These are phyloP conservation scores for Phytopythium kandeliae DNA, from an alignment of 352 stramenopile genomes.

Conservation along the genomic window DNA sequence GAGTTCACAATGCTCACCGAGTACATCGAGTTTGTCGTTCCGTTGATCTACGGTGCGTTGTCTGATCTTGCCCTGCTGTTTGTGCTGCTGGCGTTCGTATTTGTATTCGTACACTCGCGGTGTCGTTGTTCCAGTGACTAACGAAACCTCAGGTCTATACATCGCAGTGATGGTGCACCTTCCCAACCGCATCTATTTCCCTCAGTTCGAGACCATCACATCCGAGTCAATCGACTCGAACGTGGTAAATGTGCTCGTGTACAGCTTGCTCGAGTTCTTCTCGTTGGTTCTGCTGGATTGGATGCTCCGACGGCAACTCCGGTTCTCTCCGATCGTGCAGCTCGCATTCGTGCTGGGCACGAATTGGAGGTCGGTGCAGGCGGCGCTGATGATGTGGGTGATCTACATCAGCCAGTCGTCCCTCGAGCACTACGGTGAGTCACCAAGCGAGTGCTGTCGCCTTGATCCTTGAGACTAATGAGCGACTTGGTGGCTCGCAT, in stretches of 20 bases:
- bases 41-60: slow-evolving; percentile 28
- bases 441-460: too few relatives aligned
- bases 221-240: slow-evolving; percentile 4
- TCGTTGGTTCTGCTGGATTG: slow-evolving; percentile 16
- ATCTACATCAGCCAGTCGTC: slow-evolving; percentile 17
- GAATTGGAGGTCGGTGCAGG: slow-evolving; percentile 11
- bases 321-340: slow-evolving; percentile 13
- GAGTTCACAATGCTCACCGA: slow-evolving; percentile 38
- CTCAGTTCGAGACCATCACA: too few relatives aligned
- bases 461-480: too few relatives aligned
- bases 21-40: slow-evolving; percentile 32
- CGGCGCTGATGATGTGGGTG: slow-evolving; percentile 17
- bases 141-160: not conserved
- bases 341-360: slow-evolving; percentile 23
- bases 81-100: slow-evolving; percentile 15
- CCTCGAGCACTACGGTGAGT: slow-evolving; percentile 11
- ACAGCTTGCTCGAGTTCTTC: slow-evolving; percentile 9
- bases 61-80: too few relatives aligned
- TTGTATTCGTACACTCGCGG: too few relatives aligned
- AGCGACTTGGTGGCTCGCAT: too few relatives aligned
- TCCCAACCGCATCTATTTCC: slow-evolving; percentile 24
- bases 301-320: slow-evolving; percentile 11
- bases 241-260: slow-evolving; percentile 9
- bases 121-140: too few relatives aligned
- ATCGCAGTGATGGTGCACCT: slow-evolving; percentile 7